Base-by-base conservation (phyloP, 2,329 filamentous ascomycete genomes). In the Claviceps arundinis region DNA sequence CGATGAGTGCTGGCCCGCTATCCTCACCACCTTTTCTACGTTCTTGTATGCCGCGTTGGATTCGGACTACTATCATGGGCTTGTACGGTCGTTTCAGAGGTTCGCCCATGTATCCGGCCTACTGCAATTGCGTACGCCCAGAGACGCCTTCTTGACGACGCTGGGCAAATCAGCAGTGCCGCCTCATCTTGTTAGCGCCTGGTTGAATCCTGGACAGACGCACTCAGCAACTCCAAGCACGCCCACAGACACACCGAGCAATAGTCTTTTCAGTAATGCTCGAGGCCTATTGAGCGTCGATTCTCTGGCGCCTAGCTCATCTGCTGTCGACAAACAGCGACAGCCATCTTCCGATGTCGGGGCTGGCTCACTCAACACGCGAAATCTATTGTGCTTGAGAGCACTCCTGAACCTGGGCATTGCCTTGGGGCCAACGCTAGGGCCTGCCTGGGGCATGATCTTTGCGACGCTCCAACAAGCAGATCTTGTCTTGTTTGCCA, bases 321-420 rank as follows among this genome's bases (percentile, higher is more conserved):
- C 75, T 4, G 68, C 74, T 3, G 64, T 69, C 0, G 84, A 88
- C 37, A 80, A 77, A 50, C 76, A 76, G 51, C 72, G 82, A 41
- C 78, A 82, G 51, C 67, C 70, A 3, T 83, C 81, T 0, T 65
- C 79, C 5, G 85, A 87, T 66, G 60, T 69, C 30, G 62, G 66
- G 53, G 53, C 67, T 0, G 71, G 73, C 51, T 78, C 81, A 3
- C 73, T 97, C 8, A 95, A 89, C 57, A 91, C 89, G 2, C 80
- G 93, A 7, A 97, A 98, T 62, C 72, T 98, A 4, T 73, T 97
- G 1, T 98, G 93, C 60, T 72, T 98, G 44, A 77, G 94, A 61
- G 93, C 93, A 34, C 74, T 98, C 16, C 71, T 98, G n/a, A 98
- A 98, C 59, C 71, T 98, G 3, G 93, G 93, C 2, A 98, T 97